Evolutionary conservation across 148 eudicot genomes (phyloP).

Genomic region (Spergularia marina): DNA sequence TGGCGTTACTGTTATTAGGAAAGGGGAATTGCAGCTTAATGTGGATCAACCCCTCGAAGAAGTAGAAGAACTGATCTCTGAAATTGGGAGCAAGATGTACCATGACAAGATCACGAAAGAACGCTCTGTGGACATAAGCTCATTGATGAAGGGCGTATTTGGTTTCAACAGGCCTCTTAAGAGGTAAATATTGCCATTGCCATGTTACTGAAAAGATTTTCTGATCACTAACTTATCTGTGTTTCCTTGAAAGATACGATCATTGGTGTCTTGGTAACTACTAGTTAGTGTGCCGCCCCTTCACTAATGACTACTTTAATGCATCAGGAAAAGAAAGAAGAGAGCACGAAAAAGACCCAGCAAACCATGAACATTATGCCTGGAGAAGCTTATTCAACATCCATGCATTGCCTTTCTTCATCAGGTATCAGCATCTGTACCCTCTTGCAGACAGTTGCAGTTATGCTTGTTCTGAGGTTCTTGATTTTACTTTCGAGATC

Average conservation of each 20-base stretch:
- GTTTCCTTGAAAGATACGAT: not conserved
- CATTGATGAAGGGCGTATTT: conserved; percentile 71
- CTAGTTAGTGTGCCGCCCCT: not conserved
- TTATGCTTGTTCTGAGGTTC: not conserved
- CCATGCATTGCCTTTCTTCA: not conserved
- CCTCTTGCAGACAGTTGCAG: not conserved
- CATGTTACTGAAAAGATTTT: not conserved
- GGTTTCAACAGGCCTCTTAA: conserved; percentile 52
- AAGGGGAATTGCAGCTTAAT: conserved; percentile 72
- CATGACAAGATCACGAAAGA: conserved; percentile 74
- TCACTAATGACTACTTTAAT: not conserved
- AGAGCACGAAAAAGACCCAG: conserved; percentile 41
- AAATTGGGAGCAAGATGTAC: conserved; percentile 86
- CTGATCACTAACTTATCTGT: not conserved
- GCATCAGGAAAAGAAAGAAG: conserved; percentile 48
- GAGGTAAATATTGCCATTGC: conserved; percentile 39
- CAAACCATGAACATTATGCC: conserved; percentile 22
- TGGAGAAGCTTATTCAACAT: conserved; percentile 4
- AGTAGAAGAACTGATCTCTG: conserved; percentile 68
- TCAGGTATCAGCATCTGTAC: conserved; percentile 13
- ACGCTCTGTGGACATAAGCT: conserved; percentile 58
- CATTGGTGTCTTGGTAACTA: not conserved
- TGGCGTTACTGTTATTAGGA: conserved; percentile 77
- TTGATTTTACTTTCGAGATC: not conserved
- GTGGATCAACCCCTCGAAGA: conserved; percentile 86